Evolutionary conservation across 306 rosid genomes (phyloP).

Genomic region (Corylus americana): DNA sequence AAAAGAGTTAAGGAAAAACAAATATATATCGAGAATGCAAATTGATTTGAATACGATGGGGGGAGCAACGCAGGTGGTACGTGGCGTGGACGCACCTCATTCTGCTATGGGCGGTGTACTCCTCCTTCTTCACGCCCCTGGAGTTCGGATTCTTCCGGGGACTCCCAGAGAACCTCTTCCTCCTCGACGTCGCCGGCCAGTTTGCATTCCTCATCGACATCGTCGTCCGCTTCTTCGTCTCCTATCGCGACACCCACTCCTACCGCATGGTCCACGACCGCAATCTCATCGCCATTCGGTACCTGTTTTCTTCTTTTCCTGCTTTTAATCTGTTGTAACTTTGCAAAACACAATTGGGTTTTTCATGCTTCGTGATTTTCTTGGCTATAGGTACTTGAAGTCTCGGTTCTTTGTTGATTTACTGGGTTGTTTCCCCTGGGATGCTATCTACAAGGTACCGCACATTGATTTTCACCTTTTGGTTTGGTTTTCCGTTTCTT

Average conservation of each 20-base stretch:
- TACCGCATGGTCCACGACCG: slow-evolving; percentile 40
- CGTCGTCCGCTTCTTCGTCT: slow-evolving; percentile 47
- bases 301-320: background rate
- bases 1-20: no score
- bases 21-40: background rate
- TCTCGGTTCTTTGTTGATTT: slow-evolving; percentile 58
- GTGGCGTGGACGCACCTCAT: slow-evolving; percentile 57
- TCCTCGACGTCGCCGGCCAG: slow-evolving; percentile 67
- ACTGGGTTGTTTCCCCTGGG: slow-evolving; percentile 66
- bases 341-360: background rate
- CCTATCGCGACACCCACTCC: slow-evolving; percentile 48
- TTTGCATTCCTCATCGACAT: slow-evolving; percentile 59
- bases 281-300: slow-evolving; percentile 47
- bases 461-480: background rate
- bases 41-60: background rate
- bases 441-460: slow-evolving; percentile 57
- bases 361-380: background rate
- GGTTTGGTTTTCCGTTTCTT: background rate
- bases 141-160: slow-evolving; percentile 79
- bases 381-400: slow-evolving; percentile 41
- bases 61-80: slow-evolving; percentile 53
- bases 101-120: slow-evolving; percentile 62
- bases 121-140: slow-evolving; percentile 71
- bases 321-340: background rate
- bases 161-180: slow-evolving; percentile 52